Conservation (phyloP, 495 filamentous ascomycete genomes). For the Penicillium psychrofluorescens region DNA sequence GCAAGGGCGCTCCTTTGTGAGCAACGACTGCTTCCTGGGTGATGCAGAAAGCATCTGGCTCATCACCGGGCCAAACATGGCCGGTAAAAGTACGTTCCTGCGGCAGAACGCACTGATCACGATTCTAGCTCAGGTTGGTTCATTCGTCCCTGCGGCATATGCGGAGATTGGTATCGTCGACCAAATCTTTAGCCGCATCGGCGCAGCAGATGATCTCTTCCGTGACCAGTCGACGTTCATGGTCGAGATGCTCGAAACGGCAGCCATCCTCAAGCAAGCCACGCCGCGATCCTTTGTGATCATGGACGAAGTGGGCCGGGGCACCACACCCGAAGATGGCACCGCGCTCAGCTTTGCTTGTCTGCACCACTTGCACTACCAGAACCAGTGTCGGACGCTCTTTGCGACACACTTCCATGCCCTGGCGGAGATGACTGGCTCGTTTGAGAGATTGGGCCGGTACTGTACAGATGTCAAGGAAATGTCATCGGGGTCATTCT, state of each 20-base stretch:
- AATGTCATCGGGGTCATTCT: constrained; percentile 54
- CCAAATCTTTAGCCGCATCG: constrained; percentile 85
- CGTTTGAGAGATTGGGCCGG: constrained; percentile 58
- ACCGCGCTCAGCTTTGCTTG: constrained; percentile 83
- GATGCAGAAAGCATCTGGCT: constrained; percentile 68
- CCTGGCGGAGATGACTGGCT: constrained; percentile 67
- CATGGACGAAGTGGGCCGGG: constrained; percentile 96
- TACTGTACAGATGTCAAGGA: constrained; percentile 92
- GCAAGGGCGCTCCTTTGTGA: constrained; percentile 74
- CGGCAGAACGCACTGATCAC: constrained; percentile 92
- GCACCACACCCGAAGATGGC: constrained; percentile 88
- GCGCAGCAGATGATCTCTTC: constrained; percentile 88
- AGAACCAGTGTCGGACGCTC: constrained; percentile 69
- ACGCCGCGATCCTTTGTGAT: constrained; percentile 71
- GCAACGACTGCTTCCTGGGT: constrained; percentile 80
- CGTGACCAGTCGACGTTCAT: constrained; percentile 93
- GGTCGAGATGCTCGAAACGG: constrained; percentile 52
- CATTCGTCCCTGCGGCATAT: constrained; percentile 81
- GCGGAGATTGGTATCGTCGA: constrained; percentile 84
- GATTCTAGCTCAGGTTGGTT: constrained; percentile 86
- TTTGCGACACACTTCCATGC: constrained; percentile 95
- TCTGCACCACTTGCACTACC: constrained; percentile 69
- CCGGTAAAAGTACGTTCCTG: constrained; percentile 89
- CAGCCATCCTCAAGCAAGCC: constrained; percentile 45
- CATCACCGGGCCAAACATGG: constrained; percentile 99